A percentile compares a stretch with the other conserved stretches of the same genome.
These are phyloP conservation scores for Ramichloridium luteum DNA, from an alignment of 2,329 filamentous ascomycete species.

Conservation along the genomic window DNA sequence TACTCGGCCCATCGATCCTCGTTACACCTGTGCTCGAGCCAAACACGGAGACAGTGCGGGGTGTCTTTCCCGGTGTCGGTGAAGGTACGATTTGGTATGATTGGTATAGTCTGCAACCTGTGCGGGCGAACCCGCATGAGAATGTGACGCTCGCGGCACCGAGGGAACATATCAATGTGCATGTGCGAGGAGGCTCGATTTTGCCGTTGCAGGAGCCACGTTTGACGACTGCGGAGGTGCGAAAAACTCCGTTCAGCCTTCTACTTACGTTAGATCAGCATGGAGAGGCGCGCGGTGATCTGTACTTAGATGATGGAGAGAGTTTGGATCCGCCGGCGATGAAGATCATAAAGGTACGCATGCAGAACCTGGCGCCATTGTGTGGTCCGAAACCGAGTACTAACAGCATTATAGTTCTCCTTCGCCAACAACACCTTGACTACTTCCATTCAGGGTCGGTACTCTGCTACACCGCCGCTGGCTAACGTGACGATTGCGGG, in stretches of 20 bases:
- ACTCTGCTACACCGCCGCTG: constrained; percentile 13
- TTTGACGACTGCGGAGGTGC: constrained; percentile 11
- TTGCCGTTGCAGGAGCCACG: constrained; percentile 15
- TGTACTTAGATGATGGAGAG: constrained; percentile 54
- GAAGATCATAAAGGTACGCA: constrained; percentile 33
- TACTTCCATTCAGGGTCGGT: constrained; percentile 14
- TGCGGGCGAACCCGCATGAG: constrained; percentile 34
- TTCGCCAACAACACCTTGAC: constrained; percentile 14
- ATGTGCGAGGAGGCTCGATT: constrained; percentile 15
- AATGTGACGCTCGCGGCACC: constrained; percentile 19
- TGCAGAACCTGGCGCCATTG: not conserved
- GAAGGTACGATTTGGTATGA: constrained; percentile 56
- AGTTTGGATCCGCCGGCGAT: constrained; percentile 44
- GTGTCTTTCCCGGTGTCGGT: constrained; percentile 53
- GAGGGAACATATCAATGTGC: constrained; percentile 17
- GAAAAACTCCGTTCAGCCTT: constrained; percentile 11
- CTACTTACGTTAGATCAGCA: constrained; percentile 10
- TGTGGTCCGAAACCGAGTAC: not conserved
- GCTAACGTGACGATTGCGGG: constrained; percentile 22
- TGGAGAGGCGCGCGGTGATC: constrained; percentile 3
- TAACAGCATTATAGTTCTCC: constrained; percentile 11
- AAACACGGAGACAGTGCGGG: constrained; percentile 48
- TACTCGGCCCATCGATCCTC: constrained; percentile 52
- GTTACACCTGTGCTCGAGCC: constrained; percentile 54
- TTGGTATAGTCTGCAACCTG: constrained; percentile 53